A percentile compares a stretch with the other conserved stretches of the same genome.
phyloP scores from a whole-genome alignment of 768 basidiomycete genomes.

The Holtermannia corniformis region DNA sequence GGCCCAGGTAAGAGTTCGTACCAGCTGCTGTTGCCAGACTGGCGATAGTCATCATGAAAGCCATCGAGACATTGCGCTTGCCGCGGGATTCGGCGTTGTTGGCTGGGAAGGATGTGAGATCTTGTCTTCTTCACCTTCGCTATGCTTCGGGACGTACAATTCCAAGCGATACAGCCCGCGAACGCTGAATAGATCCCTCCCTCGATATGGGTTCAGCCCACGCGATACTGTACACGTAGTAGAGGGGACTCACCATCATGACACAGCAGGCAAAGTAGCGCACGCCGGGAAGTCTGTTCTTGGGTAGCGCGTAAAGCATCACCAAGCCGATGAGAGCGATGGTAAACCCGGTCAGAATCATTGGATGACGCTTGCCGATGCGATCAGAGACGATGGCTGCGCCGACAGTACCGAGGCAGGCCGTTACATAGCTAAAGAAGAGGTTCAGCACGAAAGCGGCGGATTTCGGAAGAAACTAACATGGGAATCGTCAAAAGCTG shows the following conservation, averaged over 20 bases:
- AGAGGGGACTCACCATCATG: not conserved
- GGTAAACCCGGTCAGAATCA: not conserved
- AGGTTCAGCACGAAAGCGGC: not conserved
- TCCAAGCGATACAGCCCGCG: constrained; percentile 2
- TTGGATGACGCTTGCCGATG: constrained; percentile 3
- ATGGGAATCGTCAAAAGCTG: constrained; percentile 9
- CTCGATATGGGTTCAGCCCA: no score
- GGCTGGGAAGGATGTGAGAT: not conserved
- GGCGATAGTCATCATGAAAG: constrained; percentile 2
- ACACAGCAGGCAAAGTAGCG: constrained; percentile 4
- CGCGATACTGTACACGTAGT: no score
- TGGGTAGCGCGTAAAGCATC: constrained; percentile 1
- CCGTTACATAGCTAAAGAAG: not conserved
- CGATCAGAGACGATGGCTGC: constrained; percentile 2
- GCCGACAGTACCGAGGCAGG: not conserved
- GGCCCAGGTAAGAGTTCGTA: constrained; percentile 5
- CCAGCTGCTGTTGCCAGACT: constrained; percentile 4
- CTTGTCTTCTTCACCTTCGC: not conserved
- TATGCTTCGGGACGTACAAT: not conserved
- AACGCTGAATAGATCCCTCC: not conserved
- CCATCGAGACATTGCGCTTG: constrained; percentile 4
- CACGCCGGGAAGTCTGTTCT: not conserved
- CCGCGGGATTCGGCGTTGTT: constrained; percentile 9
- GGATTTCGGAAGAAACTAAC: no score
- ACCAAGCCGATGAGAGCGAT: constrained; percentile 3